Percentiles rank a stretch among this genome's conserved stretches.
Evolutionary conservation across 768 basidiomycete species (phyloP).

Genomic region (Boletus rex-veris): DNA sequence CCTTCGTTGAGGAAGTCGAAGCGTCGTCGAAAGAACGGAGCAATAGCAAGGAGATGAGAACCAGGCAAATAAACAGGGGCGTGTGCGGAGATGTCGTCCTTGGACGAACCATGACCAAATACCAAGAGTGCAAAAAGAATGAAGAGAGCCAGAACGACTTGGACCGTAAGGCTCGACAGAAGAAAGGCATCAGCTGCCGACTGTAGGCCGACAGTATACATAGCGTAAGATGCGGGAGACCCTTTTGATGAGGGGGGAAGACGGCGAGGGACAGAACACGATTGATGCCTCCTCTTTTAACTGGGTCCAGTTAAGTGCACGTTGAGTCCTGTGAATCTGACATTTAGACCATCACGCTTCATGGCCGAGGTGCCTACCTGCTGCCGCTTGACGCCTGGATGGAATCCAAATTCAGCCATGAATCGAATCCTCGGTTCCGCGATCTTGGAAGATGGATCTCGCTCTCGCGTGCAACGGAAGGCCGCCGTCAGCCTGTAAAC

Average conservation of each 20-base stretch:
- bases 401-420: slow-evolving; percentile 17
- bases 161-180: slow-evolving; percentile 32
- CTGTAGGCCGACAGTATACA: slow-evolving; percentile 43
- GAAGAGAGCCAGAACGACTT: slow-evolving; percentile 32
- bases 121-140: slow-evolving; percentile 41
- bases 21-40: slow-evolving; percentile 65
- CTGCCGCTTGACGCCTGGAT: slow-evolving; percentile 9
- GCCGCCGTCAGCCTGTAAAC: slow-evolving; percentile 9
- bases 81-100: slow-evolving; percentile 41
- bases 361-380: slow-evolving; percentile 18
- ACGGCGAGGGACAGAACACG: slow-evolving; percentile 24
- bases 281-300: slow-evolving; percentile 28
- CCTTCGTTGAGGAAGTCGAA: slow-evolving; percentile 74
- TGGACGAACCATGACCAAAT: slow-evolving; percentile 35
- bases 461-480: slow-evolving; percentile 21
- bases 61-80: slow-evolving; percentile 58
- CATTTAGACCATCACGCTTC: slow-evolving; percentile 26
- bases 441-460: slow-evolving; percentile 13
- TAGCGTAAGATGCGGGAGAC: slow-evolving; percentile 27
- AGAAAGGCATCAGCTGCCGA: slow-evolving; percentile 37
- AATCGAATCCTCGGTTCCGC: slow-evolving; percentile 31
- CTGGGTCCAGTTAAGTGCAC: slow-evolving; percentile 15
- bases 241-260: slow-evolving; percentile 22
- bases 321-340: slow-evolving; percentile 24
- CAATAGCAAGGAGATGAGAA: slow-evolving; percentile 52